These are phyloP conservation scores for Mortierella polycephala DNA, from an alignment of 371 early-diverging fungal species.

Conservation along the genomic window DNA sequence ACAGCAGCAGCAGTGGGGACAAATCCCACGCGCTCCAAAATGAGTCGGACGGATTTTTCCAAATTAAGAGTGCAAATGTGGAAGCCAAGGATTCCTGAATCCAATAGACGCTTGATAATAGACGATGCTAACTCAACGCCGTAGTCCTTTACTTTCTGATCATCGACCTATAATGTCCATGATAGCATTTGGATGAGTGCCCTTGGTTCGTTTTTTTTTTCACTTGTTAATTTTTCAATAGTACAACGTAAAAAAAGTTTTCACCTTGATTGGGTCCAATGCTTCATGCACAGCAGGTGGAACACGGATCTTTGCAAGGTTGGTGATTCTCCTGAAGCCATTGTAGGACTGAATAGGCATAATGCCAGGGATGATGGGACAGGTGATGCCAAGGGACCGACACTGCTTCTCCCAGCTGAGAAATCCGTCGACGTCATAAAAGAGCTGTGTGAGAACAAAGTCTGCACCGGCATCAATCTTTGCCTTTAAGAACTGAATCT, in stretches of 20 bases:
- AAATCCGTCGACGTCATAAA: slow-evolving; percentile 86
- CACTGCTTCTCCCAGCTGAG: slow-evolving; percentile 79
- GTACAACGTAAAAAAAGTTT: not conserved
- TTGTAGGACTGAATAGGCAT: slow-evolving; percentile 94
- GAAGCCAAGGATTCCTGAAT: slow-evolving; percentile 67
- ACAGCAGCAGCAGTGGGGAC: slow-evolving; percentile 39
- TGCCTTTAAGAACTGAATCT: slow-evolving; percentile 77
- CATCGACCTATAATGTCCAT: slow-evolving; percentile 70
- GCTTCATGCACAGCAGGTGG: slow-evolving; percentile 73
- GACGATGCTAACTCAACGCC: slow-evolving; percentile 83
- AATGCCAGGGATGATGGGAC: slow-evolving; percentile 94
- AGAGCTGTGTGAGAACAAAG: slow-evolving; percentile 94
- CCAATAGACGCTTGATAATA: slow-evolving; percentile 73
- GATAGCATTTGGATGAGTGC: too few relatives aligned
- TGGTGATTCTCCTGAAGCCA: slow-evolving; percentile 89
- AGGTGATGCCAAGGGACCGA: slow-evolving; percentile 74
- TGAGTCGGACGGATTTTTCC: slow-evolving; percentile 87
- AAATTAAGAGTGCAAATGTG: slow-evolving; percentile 92
- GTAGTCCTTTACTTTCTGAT: slow-evolving; percentile 93
- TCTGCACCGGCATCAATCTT: slow-evolving; percentile 95
- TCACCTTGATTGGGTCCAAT: slow-evolving; percentile 84
- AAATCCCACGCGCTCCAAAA: slow-evolving; percentile 78
- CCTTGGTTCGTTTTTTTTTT: not conserved
- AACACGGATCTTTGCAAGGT: slow-evolving; percentile 83
- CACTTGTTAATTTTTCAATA: not conserved